Evolutionary conservation across 345 rosid genomes (phyloP).

Genomic region (Syzygium grande): DNA sequence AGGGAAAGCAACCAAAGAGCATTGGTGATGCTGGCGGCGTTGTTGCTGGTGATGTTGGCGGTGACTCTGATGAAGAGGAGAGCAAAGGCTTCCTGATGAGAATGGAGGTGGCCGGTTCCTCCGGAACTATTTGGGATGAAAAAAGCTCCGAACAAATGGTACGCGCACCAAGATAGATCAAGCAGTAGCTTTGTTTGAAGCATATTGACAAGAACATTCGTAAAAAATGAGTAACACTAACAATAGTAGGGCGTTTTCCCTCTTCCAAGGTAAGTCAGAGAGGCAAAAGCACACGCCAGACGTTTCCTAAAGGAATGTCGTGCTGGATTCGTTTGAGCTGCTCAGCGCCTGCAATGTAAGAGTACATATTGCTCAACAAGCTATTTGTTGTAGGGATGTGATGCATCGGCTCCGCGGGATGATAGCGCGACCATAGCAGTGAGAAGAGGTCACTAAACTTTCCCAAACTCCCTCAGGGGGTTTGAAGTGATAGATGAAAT

Average conservation of each 20-base stretch:
- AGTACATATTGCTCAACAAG: neutral
- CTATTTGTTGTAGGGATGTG: slow-evolving; percentile 64
- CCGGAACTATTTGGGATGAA: too few relatives aligned
- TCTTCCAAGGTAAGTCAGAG: neutral
- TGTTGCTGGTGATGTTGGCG: too few relatives aligned
- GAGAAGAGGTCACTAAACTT: slow-evolving; percentile 51
- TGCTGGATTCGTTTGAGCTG: neutral
- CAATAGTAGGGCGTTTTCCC: neutral
- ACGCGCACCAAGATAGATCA: too few relatives aligned
- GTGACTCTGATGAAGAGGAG: too few relatives aligned
- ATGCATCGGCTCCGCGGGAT: slow-evolving; percentile 82
- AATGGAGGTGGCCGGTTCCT: too few relatives aligned
- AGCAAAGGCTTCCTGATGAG: too few relatives aligned
- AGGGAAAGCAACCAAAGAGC: too few relatives aligned
- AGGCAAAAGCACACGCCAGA: neutral
- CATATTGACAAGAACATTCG: neutral
- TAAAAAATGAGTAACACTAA: neutral
- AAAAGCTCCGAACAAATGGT: too few relatives aligned
- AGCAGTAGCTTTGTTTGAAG: too few relatives aligned
- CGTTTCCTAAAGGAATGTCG: neutral
- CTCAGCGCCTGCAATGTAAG: neutral
- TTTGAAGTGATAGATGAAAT: slow-evolving; percentile 82
- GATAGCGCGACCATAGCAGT: slow-evolving; percentile 43
- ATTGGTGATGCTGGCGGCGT: too few relatives aligned
- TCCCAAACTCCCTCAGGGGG: slow-evolving; percentile 84